Evolutionary conservation across 2,329 filamentous ascomycete species (phyloP).

Genomic region (Arthrobotrys sinensis): DNA sequence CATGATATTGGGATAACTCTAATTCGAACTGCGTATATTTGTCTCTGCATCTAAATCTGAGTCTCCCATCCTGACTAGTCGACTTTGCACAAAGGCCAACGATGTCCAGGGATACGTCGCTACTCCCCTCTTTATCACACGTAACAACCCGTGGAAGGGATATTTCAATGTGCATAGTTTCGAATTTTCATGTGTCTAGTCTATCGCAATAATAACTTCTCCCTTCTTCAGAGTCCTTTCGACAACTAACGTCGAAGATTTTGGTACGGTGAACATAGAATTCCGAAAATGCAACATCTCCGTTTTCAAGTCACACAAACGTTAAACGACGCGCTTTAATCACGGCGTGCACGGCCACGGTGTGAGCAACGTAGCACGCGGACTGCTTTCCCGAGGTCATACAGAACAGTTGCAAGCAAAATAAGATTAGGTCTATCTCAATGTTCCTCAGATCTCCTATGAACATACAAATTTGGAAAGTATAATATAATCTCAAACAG

Average conservation of each 20-base stretch:
- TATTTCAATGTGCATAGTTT: not conserved
- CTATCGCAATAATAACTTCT: not conserved
- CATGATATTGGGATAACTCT: conserved; percentile 41
- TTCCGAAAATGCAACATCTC: conserved; percentile 57
- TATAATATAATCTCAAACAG: not conserved
- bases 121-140: conserved; percentile 1
- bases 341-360: conserved; percentile 14
- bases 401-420: not conserved
- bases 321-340: not conserved
- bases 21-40: no score
- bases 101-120: not conserved
- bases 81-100: not conserved
- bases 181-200: conserved; percentile 8
- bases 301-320: conserved; percentile 31
- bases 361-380: conserved; percentile 37
- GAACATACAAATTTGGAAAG: conserved; percentile 20
- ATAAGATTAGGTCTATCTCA: conserved; percentile 12
- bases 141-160: not conserved
- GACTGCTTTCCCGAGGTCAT: conserved; percentile 26
- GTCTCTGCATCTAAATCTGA: no score
- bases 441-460: conserved; percentile 11
- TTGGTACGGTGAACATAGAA: not conserved
- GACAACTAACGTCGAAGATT: not conserved
- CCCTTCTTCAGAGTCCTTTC: not conserved
- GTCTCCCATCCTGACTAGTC: no score